Percentiles rank a stretch among this genome's conserved stretches.
phyloP scores from a whole-genome alignment of 768 basidiomycete species.

The Hericium rajendrae region DNA sequence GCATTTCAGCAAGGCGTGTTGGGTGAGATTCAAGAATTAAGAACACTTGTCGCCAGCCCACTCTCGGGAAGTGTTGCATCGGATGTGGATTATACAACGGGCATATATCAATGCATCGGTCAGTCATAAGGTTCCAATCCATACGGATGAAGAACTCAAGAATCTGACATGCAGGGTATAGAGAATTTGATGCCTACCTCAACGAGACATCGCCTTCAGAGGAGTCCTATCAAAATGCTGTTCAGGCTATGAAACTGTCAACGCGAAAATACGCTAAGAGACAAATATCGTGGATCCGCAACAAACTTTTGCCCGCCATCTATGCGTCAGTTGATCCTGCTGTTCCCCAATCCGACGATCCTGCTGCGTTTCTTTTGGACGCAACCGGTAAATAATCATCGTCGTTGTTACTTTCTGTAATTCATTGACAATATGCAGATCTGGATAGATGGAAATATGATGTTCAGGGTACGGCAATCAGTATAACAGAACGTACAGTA shows the following conservation, averaged over 20 bases:
- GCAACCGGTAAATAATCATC: slow-evolving; percentile 45
- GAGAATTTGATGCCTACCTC: slow-evolving; percentile 74
- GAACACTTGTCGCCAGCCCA: too few relatives aligned
- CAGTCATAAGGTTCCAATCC: neutral
- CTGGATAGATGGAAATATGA: slow-evolving; percentile 43
- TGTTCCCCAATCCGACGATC: slow-evolving; percentile 18
- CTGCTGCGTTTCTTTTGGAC: slow-evolving; percentile 51
- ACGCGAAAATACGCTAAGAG: slow-evolving; percentile 88
- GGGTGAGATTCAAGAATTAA: slow-evolving; percentile 60
- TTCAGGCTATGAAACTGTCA: slow-evolving; percentile 75
- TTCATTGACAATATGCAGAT: slow-evolving; percentile 31
- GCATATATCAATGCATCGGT: slow-evolving; percentile 89
- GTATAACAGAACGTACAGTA: slow-evolving; percentile 34
- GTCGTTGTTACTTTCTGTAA: neutral
- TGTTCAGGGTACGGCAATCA: slow-evolving; percentile 42
- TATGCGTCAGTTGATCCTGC: slow-evolving; percentile 33
- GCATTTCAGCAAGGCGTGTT: slow-evolving; percentile 44
- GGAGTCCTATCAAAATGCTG: slow-evolving; percentile 37
- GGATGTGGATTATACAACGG: slow-evolving; percentile 56
- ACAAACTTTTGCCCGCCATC: slow-evolving; percentile 76
- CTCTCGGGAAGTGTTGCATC: too few relatives aligned
- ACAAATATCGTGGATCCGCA: slow-evolving; percentile 87
- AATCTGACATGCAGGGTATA: slow-evolving; percentile 55
- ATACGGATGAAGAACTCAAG: neutral
- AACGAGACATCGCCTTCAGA: slow-evolving; percentile 28